These are phyloP conservation scores for Pinus tabuliformis DNA, from an alignment of 75 land plant species.

Conservation along the genomic window DNA sequence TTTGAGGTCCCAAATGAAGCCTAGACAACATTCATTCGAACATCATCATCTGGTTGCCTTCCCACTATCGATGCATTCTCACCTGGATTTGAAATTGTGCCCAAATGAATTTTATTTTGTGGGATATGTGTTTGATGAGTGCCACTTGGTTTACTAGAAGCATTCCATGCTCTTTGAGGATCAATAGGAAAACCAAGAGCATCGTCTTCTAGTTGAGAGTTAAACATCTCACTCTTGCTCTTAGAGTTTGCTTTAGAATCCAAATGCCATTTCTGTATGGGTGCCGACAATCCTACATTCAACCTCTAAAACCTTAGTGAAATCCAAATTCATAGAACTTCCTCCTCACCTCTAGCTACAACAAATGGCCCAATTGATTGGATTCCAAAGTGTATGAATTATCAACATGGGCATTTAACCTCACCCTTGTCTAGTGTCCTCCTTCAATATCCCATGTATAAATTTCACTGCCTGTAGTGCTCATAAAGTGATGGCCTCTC, in stretches of 20 bases:
- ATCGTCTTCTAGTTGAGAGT: slow-evolving; percentile 32
- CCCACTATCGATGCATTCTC: background rate
- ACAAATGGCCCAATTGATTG: too few relatives aligned
- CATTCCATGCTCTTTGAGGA: slow-evolving; percentile 28
- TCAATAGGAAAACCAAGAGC: slow-evolving; percentile 60
- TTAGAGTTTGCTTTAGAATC: slow-evolving; percentile 26
- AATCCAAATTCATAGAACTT: too few relatives aligned
- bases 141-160: slow-evolving; percentile 11
- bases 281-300: slow-evolving; percentile 48
- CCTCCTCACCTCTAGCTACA: too few relatives aligned
- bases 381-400: too few relatives aligned
- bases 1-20: slow-evolving; percentile 16
- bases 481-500: too few relatives aligned
- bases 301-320: too few relatives aligned
- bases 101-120: slow-evolving; percentile 23
- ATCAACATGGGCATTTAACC: too few relatives aligned
- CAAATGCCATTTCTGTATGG: slow-evolving; percentile 39
- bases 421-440: too few relatives aligned
- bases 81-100: slow-evolving; percentile 16
- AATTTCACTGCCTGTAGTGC: too few relatives aligned
- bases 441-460: too few relatives aligned
- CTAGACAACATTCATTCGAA: slow-evolving; percentile 15
- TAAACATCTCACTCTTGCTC: slow-evolving; percentile 60
- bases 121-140: slow-evolving; percentile 22
- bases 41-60: slow-evolving; percentile 28